A percentile compares a stretch with the other conserved stretches of the same genome.
Evolutionary conservation across 306 rosid genomes (phyloP).

Genomic region (Fragaria iinumae): DNA sequence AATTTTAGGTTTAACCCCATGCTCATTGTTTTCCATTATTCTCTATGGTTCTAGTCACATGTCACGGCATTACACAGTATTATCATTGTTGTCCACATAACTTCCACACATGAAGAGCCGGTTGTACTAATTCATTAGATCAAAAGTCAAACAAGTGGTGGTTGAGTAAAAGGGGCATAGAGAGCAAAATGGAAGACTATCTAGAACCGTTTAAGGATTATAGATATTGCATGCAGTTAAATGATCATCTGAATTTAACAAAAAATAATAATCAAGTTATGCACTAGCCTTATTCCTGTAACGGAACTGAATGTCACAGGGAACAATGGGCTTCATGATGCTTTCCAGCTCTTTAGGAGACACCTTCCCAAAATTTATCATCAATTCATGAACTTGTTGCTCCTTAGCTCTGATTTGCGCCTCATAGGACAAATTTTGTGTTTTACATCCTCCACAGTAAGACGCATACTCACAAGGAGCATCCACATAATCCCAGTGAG

Average conservation of each 20-base stretch:
- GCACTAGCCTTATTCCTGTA: constrained; percentile 86
- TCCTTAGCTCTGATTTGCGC: constrained; percentile 88
- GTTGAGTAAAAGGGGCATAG: background rate
- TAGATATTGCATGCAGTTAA: background rate
- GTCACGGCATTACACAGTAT: background rate
- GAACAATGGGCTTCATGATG: constrained; percentile 70
- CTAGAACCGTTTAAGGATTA: background rate
- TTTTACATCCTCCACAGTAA: constrained; percentile 92
- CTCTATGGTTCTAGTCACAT: background rate
- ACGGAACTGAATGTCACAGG: constrained; percentile 84
- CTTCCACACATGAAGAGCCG: background rate
- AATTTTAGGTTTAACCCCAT: background rate
- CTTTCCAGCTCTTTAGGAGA: constrained; percentile 48
- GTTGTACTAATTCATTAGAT: background rate
- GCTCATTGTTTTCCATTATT: background rate
- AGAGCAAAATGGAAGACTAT: background rate
- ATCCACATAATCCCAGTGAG: constrained; percentile 70
- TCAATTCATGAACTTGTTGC: constrained; percentile 75
- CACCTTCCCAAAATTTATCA: constrained; percentile 72
- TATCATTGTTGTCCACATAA: background rate
- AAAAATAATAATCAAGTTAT: background rate
- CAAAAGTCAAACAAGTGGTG: background rate
- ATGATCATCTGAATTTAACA: constrained; percentile 9
- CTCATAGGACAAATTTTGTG: constrained; percentile 71
- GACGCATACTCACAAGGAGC: constrained; percentile 93